These are phyloP conservation scores for Diatrype stigma DNA, from an alignment of 2,329 filamentous ascomycete species.

Conservation along the genomic window DNA sequence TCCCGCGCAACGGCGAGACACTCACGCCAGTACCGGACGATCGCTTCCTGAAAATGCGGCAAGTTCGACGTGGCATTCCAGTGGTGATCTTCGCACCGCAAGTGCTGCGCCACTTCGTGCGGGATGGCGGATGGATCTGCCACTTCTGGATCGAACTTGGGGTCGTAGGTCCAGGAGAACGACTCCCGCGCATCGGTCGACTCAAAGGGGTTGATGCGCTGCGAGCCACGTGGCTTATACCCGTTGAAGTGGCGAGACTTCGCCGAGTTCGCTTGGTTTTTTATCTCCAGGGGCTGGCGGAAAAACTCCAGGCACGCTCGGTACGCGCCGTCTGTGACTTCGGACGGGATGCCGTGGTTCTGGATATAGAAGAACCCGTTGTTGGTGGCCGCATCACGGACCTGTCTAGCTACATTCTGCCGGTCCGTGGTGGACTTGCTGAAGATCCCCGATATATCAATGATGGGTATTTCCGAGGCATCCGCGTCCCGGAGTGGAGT, in stretches of 20 bases:
- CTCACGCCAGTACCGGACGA: slow-evolving; percentile 27
- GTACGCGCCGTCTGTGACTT: slow-evolving; percentile 25
- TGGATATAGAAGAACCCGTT: slow-evolving; percentile 43
- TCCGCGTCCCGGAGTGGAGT: slow-evolving; percentile 20
- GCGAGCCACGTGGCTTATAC: slow-evolving; percentile 31
- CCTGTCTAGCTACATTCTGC: slow-evolving; percentile 32
- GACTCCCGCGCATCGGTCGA: slow-evolving; percentile 28
- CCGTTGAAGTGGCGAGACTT: slow-evolving; percentile 36
- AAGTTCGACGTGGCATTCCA: slow-evolving; percentile 12
- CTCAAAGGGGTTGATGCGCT: slow-evolving; percentile 19
- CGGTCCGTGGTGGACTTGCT: slow-evolving; percentile 31
- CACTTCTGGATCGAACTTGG: slow-evolving; percentile 22
- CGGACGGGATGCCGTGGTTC: slow-evolving; percentile 25
- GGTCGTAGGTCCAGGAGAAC: slow-evolving; percentile 32
- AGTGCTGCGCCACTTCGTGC: slow-evolving; percentile 11
- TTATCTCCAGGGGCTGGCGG: slow-evolving; percentile 18
- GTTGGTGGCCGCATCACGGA: slow-evolving; percentile 35
- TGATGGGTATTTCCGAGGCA: slow-evolving; percentile 33
- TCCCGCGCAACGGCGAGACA: slow-evolving; percentile 29
- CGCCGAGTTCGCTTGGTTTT: slow-evolving; percentile 26
- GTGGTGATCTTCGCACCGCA: slow-evolving; percentile 11
- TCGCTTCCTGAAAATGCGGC: slow-evolving; percentile 26
- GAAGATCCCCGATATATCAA: slow-evolving; percentile 39
- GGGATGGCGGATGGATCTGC: slow-evolving; percentile 24
- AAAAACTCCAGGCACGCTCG: slow-evolving; percentile 19